These are phyloP conservation scores for Thermomucor indicae-seudaticae DNA, from an alignment of 371 early-diverging fungal genomes.

Conservation along the genomic window DNA sequence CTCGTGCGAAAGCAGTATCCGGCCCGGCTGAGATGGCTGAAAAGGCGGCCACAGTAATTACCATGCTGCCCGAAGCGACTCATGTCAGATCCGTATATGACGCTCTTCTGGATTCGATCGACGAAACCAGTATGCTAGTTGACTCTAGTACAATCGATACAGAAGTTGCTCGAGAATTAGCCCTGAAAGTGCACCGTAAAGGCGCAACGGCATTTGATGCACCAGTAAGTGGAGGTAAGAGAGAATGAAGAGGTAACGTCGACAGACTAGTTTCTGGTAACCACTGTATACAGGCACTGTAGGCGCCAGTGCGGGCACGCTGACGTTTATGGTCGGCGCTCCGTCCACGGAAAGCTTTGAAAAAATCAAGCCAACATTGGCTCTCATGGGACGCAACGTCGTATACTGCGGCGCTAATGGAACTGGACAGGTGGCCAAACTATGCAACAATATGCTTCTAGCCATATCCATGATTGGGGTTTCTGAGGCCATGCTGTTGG, in stretches of 20 bases:
- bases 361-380: constrained; percentile 60
- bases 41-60: constrained; percentile 74
- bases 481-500: constrained; percentile 90
- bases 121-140: constrained; percentile 57
- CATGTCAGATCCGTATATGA: constrained; percentile 82
- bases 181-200: constrained; percentile 48
- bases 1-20: constrained; percentile 48
- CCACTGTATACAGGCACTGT: constrained; percentile 53
- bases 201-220: constrained; percentile 84
- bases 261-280: too few species aligned
- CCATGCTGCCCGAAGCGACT: constrained; percentile 87
- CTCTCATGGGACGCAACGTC: constrained; percentile 90
- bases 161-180: constrained; percentile 62
- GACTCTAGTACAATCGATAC: constrained; percentile 95
- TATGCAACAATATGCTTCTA: constrained; percentile 96
- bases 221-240: constrained; percentile 91
- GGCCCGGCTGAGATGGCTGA: constrained; percentile 71
- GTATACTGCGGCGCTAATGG: constrained; percentile 89
- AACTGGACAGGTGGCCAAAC: constrained; percentile 91
- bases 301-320: constrained; percentile 88
- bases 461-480: constrained; percentile 93
- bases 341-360: constrained; percentile 55
- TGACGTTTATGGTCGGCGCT: constrained; percentile 98
- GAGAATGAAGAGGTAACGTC: too few species aligned
- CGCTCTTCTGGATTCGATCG: constrained; percentile 55